A percentile compares a stretch with the other conserved stretches of the same genome.
Conservation (phyloP, 2,329 filamentous ascomycete species). For the Sclerotinia sclerotiorum region DNA sequence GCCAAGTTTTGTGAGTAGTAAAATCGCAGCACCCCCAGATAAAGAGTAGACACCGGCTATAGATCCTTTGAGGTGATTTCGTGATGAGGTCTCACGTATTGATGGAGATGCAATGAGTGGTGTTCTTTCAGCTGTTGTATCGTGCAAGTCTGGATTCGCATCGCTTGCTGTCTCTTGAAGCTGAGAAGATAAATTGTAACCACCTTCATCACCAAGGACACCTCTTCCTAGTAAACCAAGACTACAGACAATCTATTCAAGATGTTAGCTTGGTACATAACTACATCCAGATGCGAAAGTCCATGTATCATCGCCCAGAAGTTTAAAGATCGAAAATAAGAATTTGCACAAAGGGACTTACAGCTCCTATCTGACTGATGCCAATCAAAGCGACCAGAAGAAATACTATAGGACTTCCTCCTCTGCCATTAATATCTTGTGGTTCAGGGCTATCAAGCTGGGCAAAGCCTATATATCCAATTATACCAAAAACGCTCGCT, state of each 20-base stretch:
- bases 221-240: conserved; percentile 83
- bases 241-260: conserved; percentile 74
- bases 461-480: conserved; percentile 76
- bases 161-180: conserved; percentile 27
- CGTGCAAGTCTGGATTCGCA: conserved; percentile 8
- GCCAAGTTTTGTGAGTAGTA: conserved; percentile 87
- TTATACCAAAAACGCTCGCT: conserved; percentile 70
- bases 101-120: conserved; percentile 38
- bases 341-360: conserved; percentile 4
- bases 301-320: neutral
- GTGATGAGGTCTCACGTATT: conserved; percentile 30
- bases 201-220: conserved; percentile 56
- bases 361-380: conserved; percentile 86
- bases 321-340: neutral
- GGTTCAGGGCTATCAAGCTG: conserved; percentile 75
- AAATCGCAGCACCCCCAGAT: conserved; percentile 83
- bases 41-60: conserved; percentile 94
- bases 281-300: neutral
- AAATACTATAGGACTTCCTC: conserved; percentile 69
- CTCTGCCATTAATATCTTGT: conserved; percentile 59
- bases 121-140: conserved; percentile 30
- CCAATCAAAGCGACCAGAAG: conserved; percentile 78
- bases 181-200: conserved; percentile 39
- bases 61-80: conserved; percentile 72
- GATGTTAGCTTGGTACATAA: neutral